Evolutionary conservation across 1,139 yeast genomes (phyloP).

Genomic region (Saccharomycopsis hybrid): DNA sequence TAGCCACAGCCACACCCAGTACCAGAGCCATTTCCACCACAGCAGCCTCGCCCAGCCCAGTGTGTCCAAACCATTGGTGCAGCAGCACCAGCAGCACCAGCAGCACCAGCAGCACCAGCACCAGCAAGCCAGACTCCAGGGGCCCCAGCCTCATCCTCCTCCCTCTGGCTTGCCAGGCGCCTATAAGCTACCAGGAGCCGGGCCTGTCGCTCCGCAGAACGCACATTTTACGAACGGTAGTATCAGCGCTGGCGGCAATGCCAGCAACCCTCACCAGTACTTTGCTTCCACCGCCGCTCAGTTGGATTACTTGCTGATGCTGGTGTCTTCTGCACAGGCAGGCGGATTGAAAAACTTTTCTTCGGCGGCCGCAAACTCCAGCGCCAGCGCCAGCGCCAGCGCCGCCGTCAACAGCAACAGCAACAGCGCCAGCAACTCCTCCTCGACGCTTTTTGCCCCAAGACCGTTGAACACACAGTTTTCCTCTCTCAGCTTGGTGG

Average conservation of each 20-base stretch:
- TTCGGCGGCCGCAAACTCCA: background rate
- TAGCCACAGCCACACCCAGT: background rate
- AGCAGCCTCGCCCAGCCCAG: background rate
- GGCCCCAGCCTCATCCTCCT: too few relatives aligned
- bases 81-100: background rate
- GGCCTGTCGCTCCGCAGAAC: background rate
- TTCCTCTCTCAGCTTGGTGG: background rate
- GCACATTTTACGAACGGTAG: background rate
- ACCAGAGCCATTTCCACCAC: conserved; percentile 1
- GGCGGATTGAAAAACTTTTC: background rate
- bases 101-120: background rate
- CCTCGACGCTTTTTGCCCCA: conserved; percentile 11
- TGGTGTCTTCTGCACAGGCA: background rate
- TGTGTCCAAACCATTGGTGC: background rate
- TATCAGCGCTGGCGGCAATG: background rate
- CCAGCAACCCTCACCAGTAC: background rate
- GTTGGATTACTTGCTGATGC: background rate
- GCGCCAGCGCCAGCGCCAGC: background rate
- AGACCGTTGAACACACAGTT: conserved; percentile 7
- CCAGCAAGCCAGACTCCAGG: conserved; percentile 1
- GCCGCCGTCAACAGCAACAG: background rate
- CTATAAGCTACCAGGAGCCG: too few relatives aligned
- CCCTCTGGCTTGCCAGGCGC: too few relatives aligned
- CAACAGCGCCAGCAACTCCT: conserved; percentile 1
- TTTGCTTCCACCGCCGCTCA: too few relatives aligned